These are phyloP conservation scores for Rhodotorula sp. DNA, from an alignment of 1,284 basidiomycete genomes.

Conservation along the genomic window DNA sequence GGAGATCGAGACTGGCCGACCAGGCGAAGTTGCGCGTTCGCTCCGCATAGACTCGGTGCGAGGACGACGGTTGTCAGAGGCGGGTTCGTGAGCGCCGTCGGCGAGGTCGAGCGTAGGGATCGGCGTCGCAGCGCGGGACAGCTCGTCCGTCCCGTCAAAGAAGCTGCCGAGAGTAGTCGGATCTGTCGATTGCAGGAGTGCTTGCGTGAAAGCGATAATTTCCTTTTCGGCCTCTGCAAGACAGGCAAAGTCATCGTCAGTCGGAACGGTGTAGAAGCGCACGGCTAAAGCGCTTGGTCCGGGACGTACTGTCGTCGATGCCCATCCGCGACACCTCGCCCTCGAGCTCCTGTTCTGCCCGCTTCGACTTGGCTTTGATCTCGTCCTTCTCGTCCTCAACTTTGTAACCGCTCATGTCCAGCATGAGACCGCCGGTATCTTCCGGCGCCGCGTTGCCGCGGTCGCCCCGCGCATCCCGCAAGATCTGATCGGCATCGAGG, in stretches of 20 bases:
- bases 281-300: neutral
- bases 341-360: conserved; percentile 16
- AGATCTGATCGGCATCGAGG: conserved; percentile 9
- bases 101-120: conserved; percentile 20
- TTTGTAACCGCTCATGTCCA: conserved; percentile 55
- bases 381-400: conserved; percentile 40
- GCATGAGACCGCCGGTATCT: conserved; percentile 49
- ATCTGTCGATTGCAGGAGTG: conserved; percentile 47
- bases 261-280: no score
- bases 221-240: conserved; percentile 37
- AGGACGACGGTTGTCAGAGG: neutral
- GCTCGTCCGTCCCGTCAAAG: conserved; percentile 31
- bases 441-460: conserved; percentile 16
- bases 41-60: neutral
- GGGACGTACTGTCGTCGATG: conserved; percentile 29
- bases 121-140: conserved; percentile 10
- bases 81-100: neutral
- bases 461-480: conserved; percentile 2
- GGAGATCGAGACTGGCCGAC: conserved; percentile 21
- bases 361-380: conserved; percentile 22
- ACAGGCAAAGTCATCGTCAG: neutral
- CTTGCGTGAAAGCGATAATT: conserved; percentile 43
- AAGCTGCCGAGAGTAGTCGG: conserved; percentile 38
- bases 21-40: conserved; percentile 24
- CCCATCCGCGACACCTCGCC: conserved; percentile 12